These are phyloP conservation scores for Colletotrichum tabaci DNA, from an alignment of 2,329 filamentous ascomycete species.

Conservation along the genomic window DNA sequence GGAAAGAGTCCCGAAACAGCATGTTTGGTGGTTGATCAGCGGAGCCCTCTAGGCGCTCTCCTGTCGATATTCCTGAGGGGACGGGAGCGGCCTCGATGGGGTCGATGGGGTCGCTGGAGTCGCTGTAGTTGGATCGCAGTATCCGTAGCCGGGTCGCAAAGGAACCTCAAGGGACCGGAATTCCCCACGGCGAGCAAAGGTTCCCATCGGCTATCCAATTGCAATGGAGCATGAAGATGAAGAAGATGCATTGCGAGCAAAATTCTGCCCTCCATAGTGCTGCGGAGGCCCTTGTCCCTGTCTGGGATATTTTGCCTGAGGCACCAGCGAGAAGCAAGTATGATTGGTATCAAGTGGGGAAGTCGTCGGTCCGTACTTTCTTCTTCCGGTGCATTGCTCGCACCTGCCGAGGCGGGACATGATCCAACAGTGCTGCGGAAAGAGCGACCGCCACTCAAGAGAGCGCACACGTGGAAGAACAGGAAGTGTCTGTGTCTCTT, in stretches of 20 bases:
- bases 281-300: not conserved
- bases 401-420: too few species aligned
- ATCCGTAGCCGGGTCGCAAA: constrained; percentile 4
- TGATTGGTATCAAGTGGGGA: not conserved
- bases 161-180: constrained; percentile 28
- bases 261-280: not conserved
- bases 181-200: constrained; percentile 5
- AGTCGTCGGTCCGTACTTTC: too few species aligned
- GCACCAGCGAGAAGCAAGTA: not conserved
- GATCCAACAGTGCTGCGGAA: too few species aligned
- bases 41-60: constrained; percentile 17
- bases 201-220: constrained; percentile 11
- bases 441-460: too few species aligned
- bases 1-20: constrained; percentile 25
- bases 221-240: not conserved
- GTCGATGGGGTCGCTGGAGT: not conserved
- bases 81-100: not conserved
- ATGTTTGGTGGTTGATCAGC: constrained; percentile 34
- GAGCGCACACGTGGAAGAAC: too few species aligned
- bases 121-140: too few species aligned
- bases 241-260: not conserved
- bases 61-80: constrained; percentile 11
- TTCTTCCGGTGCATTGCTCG: too few species aligned
- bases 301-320: not conserved
- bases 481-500: too few species aligned